Base-by-base conservation (phyloP, 345 rosid genomes). In the Dipteronia dyeriana region DNA sequence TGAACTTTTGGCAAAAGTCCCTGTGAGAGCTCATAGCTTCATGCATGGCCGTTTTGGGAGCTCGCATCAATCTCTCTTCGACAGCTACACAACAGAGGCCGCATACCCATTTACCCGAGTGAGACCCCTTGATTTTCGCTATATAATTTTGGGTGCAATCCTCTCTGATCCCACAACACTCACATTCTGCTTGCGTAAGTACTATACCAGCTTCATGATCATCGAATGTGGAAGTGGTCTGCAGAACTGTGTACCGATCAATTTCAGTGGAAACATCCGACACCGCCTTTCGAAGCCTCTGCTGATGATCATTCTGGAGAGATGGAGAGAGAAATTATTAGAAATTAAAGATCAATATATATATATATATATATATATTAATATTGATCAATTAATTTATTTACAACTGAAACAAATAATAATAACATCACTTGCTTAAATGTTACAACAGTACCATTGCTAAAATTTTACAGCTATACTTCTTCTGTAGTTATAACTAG, bases 31-130 rank as follows among this genome's bases (percentile, higher is more conserved):
- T 54, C 29, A 85, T 41, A n/a, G 88, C 90, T 68, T 84, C 90
- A 41, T 78, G 65, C 39, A 82, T 66, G 77, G 76, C 75, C 9
- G 38, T 31, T 23, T 57, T 57, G 0, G 84, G 78, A 41, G 76
- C 53, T 75, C 67, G 71, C 1, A 11, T 20, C 10, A 82, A 60
- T 43, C 57, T 86, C 25, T 85, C 90, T 66, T 84, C 78, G 12
- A 87, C 90, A 19, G 84, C 88, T 71, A 81, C 92, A 0, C 85
- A 82, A 74, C 92, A 89, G 19, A 89, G 88, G 13, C 90, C 89
- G n/a, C 92, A 85, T 1, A 89, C 78, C 92, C 92, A 87, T 9
- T 66, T 78, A 2, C 85, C 90, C 1, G 85, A 82, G 29, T 82
- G 57, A 19, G 57, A 65, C 22, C 49, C 47, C 75, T 54, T 79